Evolutionary conservation across 1,284 basidiomycete species (phyloP).

Genomic region (Puccinia polysora): DNA sequence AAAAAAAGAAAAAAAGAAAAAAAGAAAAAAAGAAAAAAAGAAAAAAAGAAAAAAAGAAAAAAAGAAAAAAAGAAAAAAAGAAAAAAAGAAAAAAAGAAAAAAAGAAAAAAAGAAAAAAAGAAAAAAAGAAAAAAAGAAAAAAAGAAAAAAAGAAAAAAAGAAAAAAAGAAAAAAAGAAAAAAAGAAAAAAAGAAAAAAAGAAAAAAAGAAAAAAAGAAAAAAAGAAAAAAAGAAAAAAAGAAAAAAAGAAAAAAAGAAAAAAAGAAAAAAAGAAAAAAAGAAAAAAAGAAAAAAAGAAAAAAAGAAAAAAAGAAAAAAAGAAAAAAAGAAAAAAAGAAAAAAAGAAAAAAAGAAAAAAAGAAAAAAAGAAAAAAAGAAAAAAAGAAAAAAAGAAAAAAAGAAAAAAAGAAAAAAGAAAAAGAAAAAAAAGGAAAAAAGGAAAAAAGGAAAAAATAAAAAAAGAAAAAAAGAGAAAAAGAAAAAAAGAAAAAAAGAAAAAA

Average conservation of each 20-base stretch:
- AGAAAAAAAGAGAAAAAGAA: no score
- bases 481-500: no score
- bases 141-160: background rate
- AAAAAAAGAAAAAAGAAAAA: no score
- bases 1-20: no score
- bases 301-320: constrained; percentile 47
- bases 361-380: constrained; percentile 46
- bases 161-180: background rate
- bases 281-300: constrained; percentile 45
- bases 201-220: constrained; percentile 43
- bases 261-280: constrained; percentile 44
- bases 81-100: no score
- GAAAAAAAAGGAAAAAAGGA: no score
- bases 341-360: constrained; percentile 34
- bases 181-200: background rate
- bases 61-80: no score
- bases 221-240: constrained; percentile 56
- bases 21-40: no score
- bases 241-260: constrained; percentile 51
- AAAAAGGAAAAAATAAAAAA: no score
- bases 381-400: constrained; percentile 13
- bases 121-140: no score
- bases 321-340: constrained; percentile 22
- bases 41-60: no score
- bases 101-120: no score